These are phyloP conservation scores for Eucalyptus cladocalyx DNA, from an alignment of 345 rosid genomes.

Conservation along the genomic window DNA sequence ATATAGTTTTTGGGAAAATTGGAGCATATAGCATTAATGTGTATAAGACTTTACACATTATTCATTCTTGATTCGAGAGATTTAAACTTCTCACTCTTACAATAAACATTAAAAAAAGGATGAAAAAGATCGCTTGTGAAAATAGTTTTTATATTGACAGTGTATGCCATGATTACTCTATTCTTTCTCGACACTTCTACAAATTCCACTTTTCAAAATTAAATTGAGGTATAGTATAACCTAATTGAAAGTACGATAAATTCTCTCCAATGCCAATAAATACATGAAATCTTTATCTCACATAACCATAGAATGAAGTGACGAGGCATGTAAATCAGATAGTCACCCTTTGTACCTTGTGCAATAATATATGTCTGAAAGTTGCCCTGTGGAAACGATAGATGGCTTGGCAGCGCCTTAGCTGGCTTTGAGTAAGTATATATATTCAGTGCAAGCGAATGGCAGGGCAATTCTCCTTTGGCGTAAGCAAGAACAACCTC, in stretches of 20 bases:
- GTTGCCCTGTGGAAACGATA: background rate
- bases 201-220: no score
- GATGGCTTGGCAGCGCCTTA: background rate
- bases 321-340: background rate
- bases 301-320: background rate
- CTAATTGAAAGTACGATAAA: no score
- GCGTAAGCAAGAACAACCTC: background rate
- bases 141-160: no score
- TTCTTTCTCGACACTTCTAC: no score
- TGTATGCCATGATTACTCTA: no score
- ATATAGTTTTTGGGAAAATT: background rate
- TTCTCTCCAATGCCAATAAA: background rate
- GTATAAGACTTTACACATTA: background rate
- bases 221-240: no score
- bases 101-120: background rate
- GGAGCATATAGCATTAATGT: background rate
- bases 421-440: background rate
- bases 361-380: background rate
- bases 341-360: background rate
- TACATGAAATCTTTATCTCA: background rate
- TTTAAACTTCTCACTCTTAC: background rate
- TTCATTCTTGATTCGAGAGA: background rate
- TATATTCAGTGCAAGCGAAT: background rate
- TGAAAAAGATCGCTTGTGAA: no score
- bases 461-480: conserved; percentile 6